These are phyloP conservation scores for Boletellus sp. DNA, from an alignment of 768 basidiomycete genomes.

Conservation along the genomic window DNA sequence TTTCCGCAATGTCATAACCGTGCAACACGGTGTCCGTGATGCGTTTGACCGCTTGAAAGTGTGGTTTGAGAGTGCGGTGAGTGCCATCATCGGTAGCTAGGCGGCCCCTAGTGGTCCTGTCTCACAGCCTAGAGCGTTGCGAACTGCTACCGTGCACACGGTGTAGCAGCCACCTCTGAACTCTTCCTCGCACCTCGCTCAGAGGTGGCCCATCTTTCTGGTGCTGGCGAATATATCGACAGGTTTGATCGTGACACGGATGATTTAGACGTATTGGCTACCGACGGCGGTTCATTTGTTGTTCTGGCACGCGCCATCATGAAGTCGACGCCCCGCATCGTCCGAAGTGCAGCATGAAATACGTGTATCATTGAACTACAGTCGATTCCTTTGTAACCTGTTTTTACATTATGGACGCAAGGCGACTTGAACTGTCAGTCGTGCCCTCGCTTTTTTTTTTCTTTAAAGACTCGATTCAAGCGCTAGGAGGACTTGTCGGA, in stretches of 20 bases:
- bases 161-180: no score
- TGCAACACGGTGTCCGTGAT: background rate
- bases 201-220: no score
- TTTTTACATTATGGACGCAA: no score
- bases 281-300: background rate
- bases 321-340: background rate
- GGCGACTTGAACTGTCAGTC: no score
- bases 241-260: constrained; percentile 26
- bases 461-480: background rate
- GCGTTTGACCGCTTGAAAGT: background rate
- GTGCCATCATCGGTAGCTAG: background rate
- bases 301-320: background rate
- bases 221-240: constrained; percentile 34
- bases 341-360: no score
- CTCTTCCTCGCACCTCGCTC: no score
- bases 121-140: background rate
- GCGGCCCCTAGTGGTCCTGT: background rate
- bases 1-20: constrained; percentile 15
- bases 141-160: background rate
- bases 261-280: background rate
- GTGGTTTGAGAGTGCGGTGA: constrained; percentile 7
- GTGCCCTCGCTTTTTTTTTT: no score
- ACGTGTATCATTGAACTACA: no score
- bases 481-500: no score
- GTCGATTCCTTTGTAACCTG: no score